Base-by-base conservation (phyloP, 805 yeast genomes). In the Candida gorgasii region DNA sequence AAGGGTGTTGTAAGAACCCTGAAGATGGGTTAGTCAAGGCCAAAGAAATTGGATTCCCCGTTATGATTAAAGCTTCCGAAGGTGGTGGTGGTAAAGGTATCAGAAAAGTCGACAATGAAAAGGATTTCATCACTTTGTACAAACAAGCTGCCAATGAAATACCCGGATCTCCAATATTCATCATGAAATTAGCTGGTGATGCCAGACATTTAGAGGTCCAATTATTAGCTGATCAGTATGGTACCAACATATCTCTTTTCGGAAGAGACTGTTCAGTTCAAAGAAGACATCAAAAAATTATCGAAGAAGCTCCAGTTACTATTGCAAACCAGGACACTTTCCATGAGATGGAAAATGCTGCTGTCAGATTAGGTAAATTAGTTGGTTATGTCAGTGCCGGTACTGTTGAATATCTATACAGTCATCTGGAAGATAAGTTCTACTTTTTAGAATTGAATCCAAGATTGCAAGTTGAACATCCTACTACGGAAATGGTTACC, bases 41-140 rank as follows among this genome's bases (percentile, higher is more conserved):
- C 46, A 79, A 75, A 55, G 64, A 77, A 58, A 90, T 93, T 58
- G 99, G 99, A 1, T 89, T 93, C 74, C 99, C 99, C 23, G 96
- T 93, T 42, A 93, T 93, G 99, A 83, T 93, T 62, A 93, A 93
- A 69, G 99, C 99, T 38, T 89, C 97, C 45, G 99, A 93, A 81
- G 99, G 99, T 76, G 99, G 99, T 69, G 99, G 99, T 73, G 99
- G 99, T 76, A 93, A 93, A 72, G 99, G 99, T 79, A 93, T 93
- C 66, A 85, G 99, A 75, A 89, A 89, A 69, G 98, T 89, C 51
- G 96, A 87, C 44, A 63, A 75, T 49, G 96, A 86, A 65, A 82
- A 80, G 50, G 86, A 89, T 57, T 93, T 93, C 53, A 58, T 75
- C 31, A 49, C 87, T 19, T 69, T 86, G 49, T 93, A 92, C 63